Evolutionary conservation across 192 early-diverging fungal species (phyloP), one percentile per base, ranked within the genome.

Genomic region (Coemansia biformis): DNA sequence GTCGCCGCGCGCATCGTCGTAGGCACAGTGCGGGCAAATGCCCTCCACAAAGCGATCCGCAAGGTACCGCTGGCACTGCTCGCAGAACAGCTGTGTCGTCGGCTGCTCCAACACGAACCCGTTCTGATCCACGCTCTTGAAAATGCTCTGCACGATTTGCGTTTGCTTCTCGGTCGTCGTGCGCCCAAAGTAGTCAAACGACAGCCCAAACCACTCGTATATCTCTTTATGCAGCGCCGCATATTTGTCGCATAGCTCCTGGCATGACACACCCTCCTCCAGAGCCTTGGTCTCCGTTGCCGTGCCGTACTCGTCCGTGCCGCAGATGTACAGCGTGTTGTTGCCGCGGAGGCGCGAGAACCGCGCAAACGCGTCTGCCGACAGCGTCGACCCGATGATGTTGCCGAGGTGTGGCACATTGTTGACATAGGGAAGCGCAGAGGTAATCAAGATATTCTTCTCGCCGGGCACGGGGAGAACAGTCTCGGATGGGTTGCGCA

Each of bases 241-340:
- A 76, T 97, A 99, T 76, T 99, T 99, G 79, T 96, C 93, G 72
- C 96, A 97, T 21, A 99, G 83, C 44, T 83, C 87, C 63, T 89
- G 85, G 74, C 90, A 94, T 12, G 88, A 76, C 11, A 92, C 71
- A 4, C 86, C 86, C 57, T 99, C 96, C 41, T 92, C 84, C 11
- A 98, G 59, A 3, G 96, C 96, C 69, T 97, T 97, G 8, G 93
- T 98, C 76, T 99, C 96, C 10, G 96, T 99, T 4, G 96, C 90
- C 14, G 96, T 99, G 28, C 96, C 96, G 69, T 98, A 98, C 76
- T 99, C 96, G 73, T 99, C 96, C 2, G 96, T 97, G 52, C 96
- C 96, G 76, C 90, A 89, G 48, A 99, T 83, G 54, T 83, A 94
- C 14, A 96, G 62, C 4, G 89, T 89, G 66, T 99, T 99, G 66